Percentiles rank a stretch among this genome's conserved stretches.
Evolutionary conservation across 805 yeast species (phyloP).

Genomic region (Wickerhamomyces tratensis): DNA sequence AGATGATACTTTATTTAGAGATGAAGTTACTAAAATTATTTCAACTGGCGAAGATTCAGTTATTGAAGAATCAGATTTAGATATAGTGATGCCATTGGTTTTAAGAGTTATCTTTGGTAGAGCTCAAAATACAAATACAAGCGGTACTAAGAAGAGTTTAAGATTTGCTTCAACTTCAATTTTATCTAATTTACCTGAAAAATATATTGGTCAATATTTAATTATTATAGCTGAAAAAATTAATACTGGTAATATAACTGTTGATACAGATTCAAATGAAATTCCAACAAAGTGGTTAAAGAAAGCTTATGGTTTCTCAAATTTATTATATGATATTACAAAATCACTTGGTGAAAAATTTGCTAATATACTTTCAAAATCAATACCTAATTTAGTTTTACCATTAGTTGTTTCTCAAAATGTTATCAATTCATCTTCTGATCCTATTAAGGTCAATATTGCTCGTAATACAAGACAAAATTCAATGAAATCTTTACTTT

Average conservation of each 20-base stretch:
- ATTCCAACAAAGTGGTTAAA: slow-evolving; percentile 28
- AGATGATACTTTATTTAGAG: slow-evolving; percentile 79
- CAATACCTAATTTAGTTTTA: slow-evolving; percentile 49
- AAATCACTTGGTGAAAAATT: slow-evolving; percentile 50
- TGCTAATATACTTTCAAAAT: slow-evolving; percentile 34
- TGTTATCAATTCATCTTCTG: slow-evolving; percentile 16
- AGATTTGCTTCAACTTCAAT: slow-evolving; percentile 61
- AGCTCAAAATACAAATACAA: slow-evolving; percentile 58
- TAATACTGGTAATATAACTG: slow-evolving; percentile 17
- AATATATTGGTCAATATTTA: slow-evolving; percentile 50
- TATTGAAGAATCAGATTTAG: slow-evolving; percentile 54
- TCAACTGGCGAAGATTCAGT: slow-evolving; percentile 38
- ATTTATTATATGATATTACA: slow-evolving; percentile 46
- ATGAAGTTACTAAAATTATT: slow-evolving; percentile 65
- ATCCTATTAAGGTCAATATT: slow-evolving; percentile 16
- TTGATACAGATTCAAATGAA: slow-evolving; percentile 21
- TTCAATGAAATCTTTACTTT: slow-evolving; percentile 56
- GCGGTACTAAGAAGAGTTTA: slow-evolving; percentile 64
- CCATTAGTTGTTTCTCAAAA: slow-evolving; percentile 45
- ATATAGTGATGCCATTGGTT: slow-evolving; percentile 56
- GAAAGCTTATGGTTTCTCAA: slow-evolving; percentile 55
- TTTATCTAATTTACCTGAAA: slow-evolving; percentile 44
- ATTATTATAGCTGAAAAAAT: slow-evolving; percentile 50
- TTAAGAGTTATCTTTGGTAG: slow-evolving; percentile 79
- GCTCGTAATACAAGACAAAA: slow-evolving; percentile 54